Percentiles rank a stretch among this genome's conserved stretches.
phyloP scores from a whole-genome alignment of 306 rosid species.

The Gynostemma pentaphyllum region DNA sequence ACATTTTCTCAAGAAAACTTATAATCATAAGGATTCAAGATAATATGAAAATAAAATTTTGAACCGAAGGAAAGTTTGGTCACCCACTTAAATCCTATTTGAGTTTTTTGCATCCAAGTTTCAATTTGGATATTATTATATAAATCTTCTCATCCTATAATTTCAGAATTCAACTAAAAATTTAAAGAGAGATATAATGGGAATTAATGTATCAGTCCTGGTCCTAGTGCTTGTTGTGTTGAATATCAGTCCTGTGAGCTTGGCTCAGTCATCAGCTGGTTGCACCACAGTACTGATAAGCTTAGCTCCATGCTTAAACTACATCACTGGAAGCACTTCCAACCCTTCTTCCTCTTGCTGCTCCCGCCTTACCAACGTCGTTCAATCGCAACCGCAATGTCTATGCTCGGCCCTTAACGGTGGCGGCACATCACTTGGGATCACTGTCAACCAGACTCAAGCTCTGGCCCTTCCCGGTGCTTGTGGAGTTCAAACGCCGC shows the following conservation, averaged over 20 bases:
- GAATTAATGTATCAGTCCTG: background rate
- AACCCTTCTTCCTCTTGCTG: slow-evolving; percentile 43
- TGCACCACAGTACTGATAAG: slow-evolving; percentile 38
- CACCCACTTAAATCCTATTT: background rate
- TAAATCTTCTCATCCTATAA: background rate
- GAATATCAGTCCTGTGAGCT: slow-evolving; percentile 13
- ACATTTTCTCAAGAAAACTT: background rate
- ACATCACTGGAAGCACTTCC: slow-evolving; percentile 30
- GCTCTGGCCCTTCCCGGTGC: slow-evolving; percentile 36
- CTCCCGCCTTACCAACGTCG: slow-evolving; percentile 36
- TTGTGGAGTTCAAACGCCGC: slow-evolving; percentile 45
- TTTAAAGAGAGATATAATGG: background rate
- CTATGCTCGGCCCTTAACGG: slow-evolving; percentile 47
- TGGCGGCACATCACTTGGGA: slow-evolving; percentile 26
- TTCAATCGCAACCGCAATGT: slow-evolving; percentile 42
- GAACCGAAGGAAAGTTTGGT: background rate
- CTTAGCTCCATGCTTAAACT: slow-evolving; percentile 45
- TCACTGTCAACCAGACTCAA: slow-evolving; percentile 45
- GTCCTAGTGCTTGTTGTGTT: slow-evolving; percentile 11
- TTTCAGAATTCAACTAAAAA: background rate
- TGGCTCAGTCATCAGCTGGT: slow-evolving; percentile 30
- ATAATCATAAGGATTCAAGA: too few species aligned
- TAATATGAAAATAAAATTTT: too few species aligned
- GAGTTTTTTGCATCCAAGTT: background rate
- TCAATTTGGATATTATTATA: background rate